Percentiles rank a stretch among this genome's conserved stretches.
These are phyloP conservation scores for Apiotrichum laibachii DNA, from an alignment of 1,284 basidiomycete genomes.

Conservation along the genomic window DNA sequence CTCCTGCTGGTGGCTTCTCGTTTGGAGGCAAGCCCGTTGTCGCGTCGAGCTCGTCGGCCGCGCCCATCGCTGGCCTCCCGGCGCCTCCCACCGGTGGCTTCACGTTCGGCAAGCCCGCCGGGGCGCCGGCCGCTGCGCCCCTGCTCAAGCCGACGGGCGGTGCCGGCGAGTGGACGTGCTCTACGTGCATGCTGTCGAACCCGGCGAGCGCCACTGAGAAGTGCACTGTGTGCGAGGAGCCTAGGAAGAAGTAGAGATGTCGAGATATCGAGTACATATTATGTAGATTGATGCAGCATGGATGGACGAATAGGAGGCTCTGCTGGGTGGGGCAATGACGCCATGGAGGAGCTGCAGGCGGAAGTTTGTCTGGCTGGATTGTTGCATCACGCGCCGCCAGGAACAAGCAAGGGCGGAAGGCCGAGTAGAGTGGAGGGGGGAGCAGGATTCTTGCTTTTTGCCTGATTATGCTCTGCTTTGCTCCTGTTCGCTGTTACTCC, in stretches of 20 bases:
- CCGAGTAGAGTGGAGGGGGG: too few species aligned
- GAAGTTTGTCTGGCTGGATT: too few species aligned
- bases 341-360: too few species aligned
- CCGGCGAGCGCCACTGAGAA: slow-evolving; percentile 52
- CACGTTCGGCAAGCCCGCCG: slow-evolving; percentile 2
- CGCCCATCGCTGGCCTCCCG: not conserved
- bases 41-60: not conserved
- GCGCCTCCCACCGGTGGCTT: slow-evolving; percentile 6
- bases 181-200: slow-evolving; percentile 55
- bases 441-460: not conserved
- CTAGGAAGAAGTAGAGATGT: slow-evolving; percentile 24
- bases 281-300: not conserved
- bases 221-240: slow-evolving; percentile 58
- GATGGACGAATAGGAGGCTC: too few species aligned
- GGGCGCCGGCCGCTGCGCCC: slow-evolving; percentile 2
- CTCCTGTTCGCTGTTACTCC: too few species aligned
- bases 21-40: slow-evolving; percentile 19
- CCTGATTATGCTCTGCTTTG: not conserved
- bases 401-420: too few species aligned
- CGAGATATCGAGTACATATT: not conserved
- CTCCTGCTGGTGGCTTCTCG: slow-evolving; percentile 12
- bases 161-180: slow-evolving; percentile 54
- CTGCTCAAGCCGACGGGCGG: slow-evolving; percentile 14
- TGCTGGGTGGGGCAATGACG: not conserved
- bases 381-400: too few species aligned